phyloP scores from a whole-genome alignment of 331 rosid species.

The Rhamnella rubrinervis region DNA sequence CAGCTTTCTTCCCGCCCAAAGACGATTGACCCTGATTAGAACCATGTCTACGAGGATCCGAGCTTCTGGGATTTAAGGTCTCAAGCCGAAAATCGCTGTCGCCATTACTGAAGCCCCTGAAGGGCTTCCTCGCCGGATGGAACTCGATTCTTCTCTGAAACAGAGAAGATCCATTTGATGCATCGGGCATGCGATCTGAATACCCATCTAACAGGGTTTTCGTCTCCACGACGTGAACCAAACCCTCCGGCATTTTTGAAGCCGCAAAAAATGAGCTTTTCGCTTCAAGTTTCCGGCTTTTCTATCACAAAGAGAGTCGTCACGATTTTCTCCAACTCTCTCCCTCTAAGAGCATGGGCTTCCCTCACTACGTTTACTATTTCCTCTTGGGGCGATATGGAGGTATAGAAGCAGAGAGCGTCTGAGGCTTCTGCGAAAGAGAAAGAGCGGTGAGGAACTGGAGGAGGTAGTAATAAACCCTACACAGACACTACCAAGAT shows the following conservation, averaged over 20 bases:
- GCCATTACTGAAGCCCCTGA: conserved; percentile 46
- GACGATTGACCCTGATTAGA: conserved; percentile 15
- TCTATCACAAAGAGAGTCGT: not conserved
- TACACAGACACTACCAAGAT: conserved; percentile 33
- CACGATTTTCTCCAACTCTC: not conserved
- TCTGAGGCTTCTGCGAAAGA: conserved; percentile 59
- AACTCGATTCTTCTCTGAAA: conserved; percentile 53
- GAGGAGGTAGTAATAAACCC: conserved; percentile 69
- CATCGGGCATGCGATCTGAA: conserved; percentile 26
- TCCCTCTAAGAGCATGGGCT: not conserved
- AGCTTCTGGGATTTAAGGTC: conserved; percentile 59
- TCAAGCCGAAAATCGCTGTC: conserved; percentile 55
- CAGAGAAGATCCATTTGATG: conserved; percentile 17
- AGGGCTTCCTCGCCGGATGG: conserved; percentile 48
- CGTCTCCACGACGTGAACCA: conserved; percentile 14
- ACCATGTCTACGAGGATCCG: conserved; percentile 26
- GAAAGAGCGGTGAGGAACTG: not conserved
- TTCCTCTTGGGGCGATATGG: not conserved
- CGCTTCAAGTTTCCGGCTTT: not conserved
- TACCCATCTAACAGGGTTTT: conserved; percentile 13
- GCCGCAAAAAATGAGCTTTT: not conserved
- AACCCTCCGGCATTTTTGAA: conserved; percentile 42
- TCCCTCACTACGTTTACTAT: not conserved
- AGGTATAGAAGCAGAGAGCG: conserved; percentile 33
- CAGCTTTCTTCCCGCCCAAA: conserved; percentile 43